Percentiles rank a stretch among this genome's conserved stretches.
phyloP scores from a whole-genome alignment of 2,329 filamentous ascomycete species.

The Arthroderma sp. region DNA sequence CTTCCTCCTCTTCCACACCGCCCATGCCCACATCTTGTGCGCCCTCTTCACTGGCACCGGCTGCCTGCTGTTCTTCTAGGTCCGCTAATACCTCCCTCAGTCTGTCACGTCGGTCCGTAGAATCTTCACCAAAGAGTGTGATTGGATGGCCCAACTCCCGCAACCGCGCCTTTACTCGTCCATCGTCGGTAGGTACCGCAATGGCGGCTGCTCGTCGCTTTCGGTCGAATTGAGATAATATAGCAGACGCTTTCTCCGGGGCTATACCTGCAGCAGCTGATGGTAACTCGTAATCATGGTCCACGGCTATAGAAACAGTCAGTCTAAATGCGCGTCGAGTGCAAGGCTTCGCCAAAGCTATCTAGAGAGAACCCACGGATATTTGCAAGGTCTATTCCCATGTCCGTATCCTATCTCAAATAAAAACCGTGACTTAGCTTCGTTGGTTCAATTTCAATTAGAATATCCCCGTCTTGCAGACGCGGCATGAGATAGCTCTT shows the following conservation, averaged over 20 bases:
- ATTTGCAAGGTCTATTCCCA: slow-evolving; percentile 51
- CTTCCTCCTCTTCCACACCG: slow-evolving; percentile 42
- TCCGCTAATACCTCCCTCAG: slow-evolving; percentile 68
- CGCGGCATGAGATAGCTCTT: neutral
- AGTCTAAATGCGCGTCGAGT: slow-evolving; percentile 4
- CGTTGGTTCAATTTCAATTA: neutral
- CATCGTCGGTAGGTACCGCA: slow-evolving; percentile 87
- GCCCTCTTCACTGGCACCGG: slow-evolving; percentile 32
- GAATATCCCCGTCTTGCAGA: neutral
- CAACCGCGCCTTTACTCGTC: slow-evolving; percentile 64
- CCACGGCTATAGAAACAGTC: slow-evolving; percentile 40
- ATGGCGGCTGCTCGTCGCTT: slow-evolving; percentile 82
- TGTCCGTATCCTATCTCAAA: slow-evolving; percentile 39
- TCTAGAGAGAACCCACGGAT: slow-evolving; percentile 50
- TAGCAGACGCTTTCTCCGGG: slow-evolving; percentile 70
- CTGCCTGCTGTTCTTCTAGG: slow-evolving; percentile 51
- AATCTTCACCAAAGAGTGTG: slow-evolving; percentile 85
- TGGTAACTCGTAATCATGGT: slow-evolving; percentile 76
- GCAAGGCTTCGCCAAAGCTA: slow-evolving; percentile 1
- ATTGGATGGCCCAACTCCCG: slow-evolving; percentile 86
- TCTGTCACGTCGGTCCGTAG: slow-evolving; percentile 72
- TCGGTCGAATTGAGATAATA: slow-evolving; percentile 78
- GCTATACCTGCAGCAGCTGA: slow-evolving; percentile 53
- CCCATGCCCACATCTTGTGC: slow-evolving; percentile 48
- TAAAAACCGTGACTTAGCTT: slow-evolving; percentile 8